These are phyloP conservation scores for Obelidium mucronatum DNA, from an alignment of 192 early-diverging fungal species.

Conservation along the genomic window DNA sequence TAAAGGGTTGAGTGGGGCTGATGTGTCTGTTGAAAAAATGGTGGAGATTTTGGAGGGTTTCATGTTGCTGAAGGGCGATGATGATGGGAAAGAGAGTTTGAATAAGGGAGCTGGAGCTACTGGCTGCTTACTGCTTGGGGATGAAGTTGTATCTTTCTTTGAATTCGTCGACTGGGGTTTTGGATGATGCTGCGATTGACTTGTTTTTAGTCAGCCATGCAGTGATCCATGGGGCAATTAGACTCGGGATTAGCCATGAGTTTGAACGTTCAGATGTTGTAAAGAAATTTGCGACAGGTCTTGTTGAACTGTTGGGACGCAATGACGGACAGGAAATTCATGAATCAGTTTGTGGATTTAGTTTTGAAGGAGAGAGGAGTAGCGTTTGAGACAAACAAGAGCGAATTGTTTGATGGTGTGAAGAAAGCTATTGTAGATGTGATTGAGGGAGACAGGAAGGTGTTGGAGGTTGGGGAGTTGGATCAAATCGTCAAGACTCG, in stretches of 20 bases:
- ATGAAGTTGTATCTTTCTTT: too few relatives aligned
- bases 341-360: background rate
- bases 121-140: too few relatives aligned
- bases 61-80: too few relatives aligned
- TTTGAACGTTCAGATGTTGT: background rate
- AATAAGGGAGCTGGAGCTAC: too few relatives aligned
- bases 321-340: background rate
- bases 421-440: background rate
- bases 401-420: background rate
- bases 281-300: background rate
- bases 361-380: background rate
- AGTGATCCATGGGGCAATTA: background rate
- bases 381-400: background rate
- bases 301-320: background rate
- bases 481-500: background rate
- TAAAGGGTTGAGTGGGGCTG: background rate
- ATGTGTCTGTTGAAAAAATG: background rate
- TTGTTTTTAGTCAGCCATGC: too few relatives aligned
- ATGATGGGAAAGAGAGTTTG: too few relatives aligned
- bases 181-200: too few relatives aligned
- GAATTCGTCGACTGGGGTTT: too few relatives aligned
- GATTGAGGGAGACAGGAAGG: background rate
- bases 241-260: background rate
- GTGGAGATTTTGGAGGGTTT: too few relatives aligned
- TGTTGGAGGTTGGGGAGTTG: background rate